Conservation (phyloP, 345 rosid species). For the Acer yangbiense region DNA sequence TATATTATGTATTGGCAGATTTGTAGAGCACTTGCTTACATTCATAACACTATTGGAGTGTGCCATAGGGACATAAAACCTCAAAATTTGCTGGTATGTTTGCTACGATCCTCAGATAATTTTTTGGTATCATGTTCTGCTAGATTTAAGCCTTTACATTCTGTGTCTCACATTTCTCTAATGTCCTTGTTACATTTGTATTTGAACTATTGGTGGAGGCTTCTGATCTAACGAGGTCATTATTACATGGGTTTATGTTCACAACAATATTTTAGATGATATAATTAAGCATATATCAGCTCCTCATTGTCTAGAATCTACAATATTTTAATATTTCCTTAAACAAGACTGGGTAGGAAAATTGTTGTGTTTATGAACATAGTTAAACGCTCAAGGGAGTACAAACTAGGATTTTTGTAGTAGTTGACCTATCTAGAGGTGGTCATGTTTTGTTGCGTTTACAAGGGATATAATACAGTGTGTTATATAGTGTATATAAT, state of each 20-base stretch:
- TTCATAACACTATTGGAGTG: slow-evolving; percentile 80
- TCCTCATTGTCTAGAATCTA: not conserved
- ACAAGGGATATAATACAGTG: not conserved
- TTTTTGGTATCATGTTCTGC: not conserved
- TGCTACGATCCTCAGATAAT: not conserved
- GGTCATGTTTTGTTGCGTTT: not conserved
- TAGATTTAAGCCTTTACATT: too few relatives aligned
- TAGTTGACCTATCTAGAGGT: not conserved
- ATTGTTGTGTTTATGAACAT: not conserved
- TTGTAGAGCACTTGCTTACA: slow-evolving; percentile 87
- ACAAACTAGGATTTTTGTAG: not conserved
- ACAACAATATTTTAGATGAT: too few relatives aligned
- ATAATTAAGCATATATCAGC: not conserved
- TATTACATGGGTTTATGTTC: not conserved
- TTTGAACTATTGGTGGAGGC: not conserved
- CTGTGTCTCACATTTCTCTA: not conserved
- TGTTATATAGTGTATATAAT: not conserved
- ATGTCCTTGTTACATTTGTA: not conserved
- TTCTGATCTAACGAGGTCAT: not conserved
- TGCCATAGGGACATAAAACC: slow-evolving; percentile 99
- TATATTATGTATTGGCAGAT: slow-evolving; percentile 48
- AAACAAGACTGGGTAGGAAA: not conserved
- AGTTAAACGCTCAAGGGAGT: not conserved
- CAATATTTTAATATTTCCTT: not conserved
- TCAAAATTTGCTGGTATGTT: slow-evolving; percentile 87